Evolutionary conservation across 192 early-diverging fungal species (phyloP).

Genomic region (Coemansia sp.): DNA sequence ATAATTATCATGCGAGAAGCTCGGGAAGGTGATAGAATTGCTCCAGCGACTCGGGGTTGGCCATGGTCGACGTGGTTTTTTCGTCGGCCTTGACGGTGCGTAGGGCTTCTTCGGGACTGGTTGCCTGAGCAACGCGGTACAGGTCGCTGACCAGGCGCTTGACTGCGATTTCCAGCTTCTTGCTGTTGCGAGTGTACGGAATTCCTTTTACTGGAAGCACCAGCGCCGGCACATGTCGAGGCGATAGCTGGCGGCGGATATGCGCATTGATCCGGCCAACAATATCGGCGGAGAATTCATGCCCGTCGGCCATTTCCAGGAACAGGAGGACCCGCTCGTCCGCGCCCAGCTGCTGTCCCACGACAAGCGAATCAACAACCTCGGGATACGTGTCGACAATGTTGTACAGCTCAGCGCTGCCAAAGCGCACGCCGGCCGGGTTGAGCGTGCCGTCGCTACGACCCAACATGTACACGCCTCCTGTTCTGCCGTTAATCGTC

Average conservation of each 20-base stretch:
- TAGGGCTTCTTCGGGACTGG: slow-evolving; percentile 55
- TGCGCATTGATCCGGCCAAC: slow-evolving; percentile 66
- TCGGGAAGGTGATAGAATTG: slow-evolving; percentile 79
- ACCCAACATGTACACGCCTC: slow-evolving; percentile 94
- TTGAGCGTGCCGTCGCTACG: slow-evolving; percentile 90
- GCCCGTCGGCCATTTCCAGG: slow-evolving; percentile 70
- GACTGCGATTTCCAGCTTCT: slow-evolving; percentile 96
- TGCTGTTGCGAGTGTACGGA: slow-evolving; percentile 94
- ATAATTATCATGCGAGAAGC: too few species aligned
- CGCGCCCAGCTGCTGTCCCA: slow-evolving; percentile 79
- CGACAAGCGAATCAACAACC: slow-evolving; percentile 80
- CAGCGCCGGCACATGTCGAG: slow-evolving; percentile 87
- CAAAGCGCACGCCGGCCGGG: slow-evolving; percentile 89
- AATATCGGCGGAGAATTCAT: slow-evolving; percentile 57
- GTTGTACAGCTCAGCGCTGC: slow-evolving; percentile 92
- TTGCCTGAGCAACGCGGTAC: slow-evolving; percentile 35
- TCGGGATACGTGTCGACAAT: slow-evolving; percentile 78
- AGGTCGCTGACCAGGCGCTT: slow-evolving; percentile 61
- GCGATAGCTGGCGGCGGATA: slow-evolving; percentile 81
- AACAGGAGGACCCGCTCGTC: slow-evolving; percentile 94
- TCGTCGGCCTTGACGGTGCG: slow-evolving; percentile 59
- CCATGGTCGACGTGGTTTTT: slow-evolving; percentile 76
- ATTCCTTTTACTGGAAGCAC: slow-evolving; percentile 78
- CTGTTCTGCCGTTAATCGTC: slow-evolving; percentile 73
- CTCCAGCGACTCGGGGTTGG: slow-evolving; percentile 83